Evolutionary conservation across 805 yeast species (phyloP).

Genomic region (Wilhelminamyces savonicus): DNA sequence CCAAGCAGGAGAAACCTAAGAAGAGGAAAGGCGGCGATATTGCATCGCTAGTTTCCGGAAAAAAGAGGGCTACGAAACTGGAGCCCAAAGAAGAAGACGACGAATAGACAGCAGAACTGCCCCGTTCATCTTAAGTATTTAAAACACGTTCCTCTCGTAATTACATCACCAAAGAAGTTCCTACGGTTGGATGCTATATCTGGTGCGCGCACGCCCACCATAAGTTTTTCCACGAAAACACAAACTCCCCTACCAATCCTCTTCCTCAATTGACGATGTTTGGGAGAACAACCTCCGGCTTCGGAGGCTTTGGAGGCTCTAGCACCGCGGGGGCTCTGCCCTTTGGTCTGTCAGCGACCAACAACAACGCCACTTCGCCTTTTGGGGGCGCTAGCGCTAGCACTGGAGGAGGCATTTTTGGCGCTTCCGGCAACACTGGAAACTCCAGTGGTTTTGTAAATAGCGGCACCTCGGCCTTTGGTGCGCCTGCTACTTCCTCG

Average conservation of each 20-base stretch:
- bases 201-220: too few species aligned
- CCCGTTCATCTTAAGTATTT: neutral
- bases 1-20: constrained; percentile 32
- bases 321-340: constrained; percentile 24
- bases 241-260: too few species aligned
- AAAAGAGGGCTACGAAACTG: neutral
- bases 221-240: too few species aligned
- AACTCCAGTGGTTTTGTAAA: constrained; percentile 10
- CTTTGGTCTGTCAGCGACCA: constrained; percentile 20
- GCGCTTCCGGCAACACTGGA: constrained; percentile 6
- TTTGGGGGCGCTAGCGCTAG: constrained; percentile 9
- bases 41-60: too few species aligned
- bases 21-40: constrained; percentile 15
- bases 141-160: too few species aligned
- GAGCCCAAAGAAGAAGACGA: neutral
- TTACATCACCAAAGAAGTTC: too few species aligned
- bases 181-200: too few species aligned
- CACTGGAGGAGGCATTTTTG: constrained; percentile 2
- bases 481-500: constrained; percentile 24
- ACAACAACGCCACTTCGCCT: constrained; percentile 8
- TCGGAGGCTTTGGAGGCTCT: constrained; percentile 41
- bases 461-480: constrained; percentile 24
- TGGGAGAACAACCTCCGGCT: constrained; percentile 45
- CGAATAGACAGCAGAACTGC: neutral
- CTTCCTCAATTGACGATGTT: too few species aligned